A percentile compares a stretch with the other conserved stretches of the same genome.
Conservation (phyloP, 106 monocot species). For the Phalaenopsis equestris region DNA sequence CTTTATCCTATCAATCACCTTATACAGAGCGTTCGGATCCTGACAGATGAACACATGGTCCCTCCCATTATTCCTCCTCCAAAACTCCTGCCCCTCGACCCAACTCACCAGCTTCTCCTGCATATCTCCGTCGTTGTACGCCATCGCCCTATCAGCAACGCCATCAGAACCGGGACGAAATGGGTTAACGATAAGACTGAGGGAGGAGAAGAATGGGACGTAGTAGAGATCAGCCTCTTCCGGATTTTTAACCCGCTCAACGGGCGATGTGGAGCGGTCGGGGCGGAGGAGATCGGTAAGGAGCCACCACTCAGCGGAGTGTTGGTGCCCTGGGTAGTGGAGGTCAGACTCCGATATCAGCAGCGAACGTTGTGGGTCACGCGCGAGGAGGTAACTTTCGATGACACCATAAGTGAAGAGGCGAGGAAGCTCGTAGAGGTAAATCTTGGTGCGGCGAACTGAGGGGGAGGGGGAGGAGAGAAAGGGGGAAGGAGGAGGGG, state of each 20-base stretch:
- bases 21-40: constrained; percentile 72
- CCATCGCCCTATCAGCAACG: background rate
- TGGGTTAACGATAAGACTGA: constrained; percentile 80
- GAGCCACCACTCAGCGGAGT: constrained; percentile 93
- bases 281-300: constrained; percentile 33
- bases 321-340: constrained; percentile 88
- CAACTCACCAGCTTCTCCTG: constrained; percentile 78
- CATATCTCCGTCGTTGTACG: constrained; percentile 38
- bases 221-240: constrained; percentile 76
- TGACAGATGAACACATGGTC: constrained; percentile 84
- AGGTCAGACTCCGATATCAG: constrained; percentile 5
- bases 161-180: constrained; percentile 22
- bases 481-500: background rate
- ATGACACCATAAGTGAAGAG: constrained; percentile 80
- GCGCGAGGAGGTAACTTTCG: constrained; percentile 62
- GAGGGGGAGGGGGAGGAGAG: constrained; percentile 3
- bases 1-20: constrained; percentile 54
- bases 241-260: constrained; percentile 36
- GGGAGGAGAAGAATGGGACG: constrained; percentile 91
- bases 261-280: constrained; percentile 22
- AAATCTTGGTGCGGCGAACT: constrained; percentile 43
- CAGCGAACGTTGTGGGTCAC: constrained; percentile 9
- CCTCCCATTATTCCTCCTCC: constrained; percentile 67
- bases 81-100: constrained; percentile 57
- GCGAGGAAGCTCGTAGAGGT: constrained; percentile 69